These are phyloP conservation scores for Tylopilus sp. DNA, from an alignment of 768 basidiomycete genomes.

Conservation along the genomic window DNA sequence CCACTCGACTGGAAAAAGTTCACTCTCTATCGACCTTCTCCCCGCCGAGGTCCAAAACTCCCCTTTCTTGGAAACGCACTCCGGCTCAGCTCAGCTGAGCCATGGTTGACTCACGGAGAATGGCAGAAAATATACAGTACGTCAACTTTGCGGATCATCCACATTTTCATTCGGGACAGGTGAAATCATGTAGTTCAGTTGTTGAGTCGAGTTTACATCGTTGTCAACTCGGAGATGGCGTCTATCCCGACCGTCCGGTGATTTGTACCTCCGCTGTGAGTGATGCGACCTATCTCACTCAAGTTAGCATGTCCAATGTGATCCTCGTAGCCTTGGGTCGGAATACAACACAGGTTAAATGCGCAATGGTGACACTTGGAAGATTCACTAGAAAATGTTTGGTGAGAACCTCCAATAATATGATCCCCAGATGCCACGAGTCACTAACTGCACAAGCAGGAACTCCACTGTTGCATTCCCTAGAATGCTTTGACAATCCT, in stretches of 20 bases:
- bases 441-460: slow-evolving; percentile 3
- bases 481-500: slow-evolving; percentile 11
- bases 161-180: slow-evolving; percentile 9
- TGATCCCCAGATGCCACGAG: slow-evolving; percentile 10
- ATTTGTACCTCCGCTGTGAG: slow-evolving; percentile 8
- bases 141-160: background rate
- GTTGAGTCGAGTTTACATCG: slow-evolving; percentile 20
- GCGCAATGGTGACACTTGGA: slow-evolving; percentile 17
- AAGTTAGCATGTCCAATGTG: background rate
- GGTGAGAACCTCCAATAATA: slow-evolving; percentile 9
- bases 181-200: slow-evolving; percentile 19
- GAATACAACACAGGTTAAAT: slow-evolving; percentile 21
- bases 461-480: slow-evolving; percentile 10
- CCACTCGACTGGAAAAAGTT: slow-evolving; percentile 6
- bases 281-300: background rate
- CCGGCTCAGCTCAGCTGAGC: slow-evolving; percentile 21
- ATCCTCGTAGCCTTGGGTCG: slow-evolving; percentile 17
- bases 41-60: slow-evolving; percentile 29
- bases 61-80: slow-evolving; percentile 26
- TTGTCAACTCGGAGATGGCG: slow-evolving; percentile 21
- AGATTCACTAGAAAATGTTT: slow-evolving; percentile 15
- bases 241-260: too few relatives aligned
- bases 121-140: slow-evolving; percentile 32
- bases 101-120: slow-evolving; percentile 32
- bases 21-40: slow-evolving; percentile 13